These are phyloP conservation scores for Neurospora cerealis DNA, from an alignment of 495 filamentous ascomycete genomes.

Conservation along the genomic window DNA sequence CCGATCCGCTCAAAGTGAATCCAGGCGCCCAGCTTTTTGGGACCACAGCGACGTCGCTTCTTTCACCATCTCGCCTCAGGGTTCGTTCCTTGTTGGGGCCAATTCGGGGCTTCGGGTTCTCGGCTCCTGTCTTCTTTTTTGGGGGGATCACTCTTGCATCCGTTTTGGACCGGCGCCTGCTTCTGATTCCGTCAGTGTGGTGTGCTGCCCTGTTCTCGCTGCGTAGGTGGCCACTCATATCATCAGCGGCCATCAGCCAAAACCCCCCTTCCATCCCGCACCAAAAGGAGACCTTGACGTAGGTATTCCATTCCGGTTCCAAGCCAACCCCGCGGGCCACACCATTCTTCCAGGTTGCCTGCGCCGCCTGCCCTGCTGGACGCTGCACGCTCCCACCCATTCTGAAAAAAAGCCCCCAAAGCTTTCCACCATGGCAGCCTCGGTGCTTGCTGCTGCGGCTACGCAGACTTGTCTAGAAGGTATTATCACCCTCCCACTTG, in stretches of 20 bases:
- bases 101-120: neutral
- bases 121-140: neutral
- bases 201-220: neutral
- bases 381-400: neutral
- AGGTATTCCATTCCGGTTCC: neutral
- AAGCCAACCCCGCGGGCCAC: constrained; percentile 2
- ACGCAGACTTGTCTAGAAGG: constrained; percentile 22
- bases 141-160: neutral
- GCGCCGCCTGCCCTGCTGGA: constrained; percentile 10
- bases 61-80: neutral
- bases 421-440: constrained; percentile 19
- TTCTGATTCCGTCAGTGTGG: neutral
- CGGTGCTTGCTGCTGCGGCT: constrained; percentile 22
- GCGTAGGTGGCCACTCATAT: neutral
- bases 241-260: neutral
- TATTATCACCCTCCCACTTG: constrained; percentile 15
- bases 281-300: neutral
- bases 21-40: neutral
- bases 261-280: neutral
- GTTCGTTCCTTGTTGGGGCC: neutral
- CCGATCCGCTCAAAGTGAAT: constrained; percentile 4
- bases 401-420: neutral
- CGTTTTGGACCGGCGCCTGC: neutral
- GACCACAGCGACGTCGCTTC: neutral
- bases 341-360: neutral